These are phyloP conservation scores for Neonectria punicea DNA, from an alignment of 2,329 filamentous ascomycete species.

Conservation along the genomic window DNA sequence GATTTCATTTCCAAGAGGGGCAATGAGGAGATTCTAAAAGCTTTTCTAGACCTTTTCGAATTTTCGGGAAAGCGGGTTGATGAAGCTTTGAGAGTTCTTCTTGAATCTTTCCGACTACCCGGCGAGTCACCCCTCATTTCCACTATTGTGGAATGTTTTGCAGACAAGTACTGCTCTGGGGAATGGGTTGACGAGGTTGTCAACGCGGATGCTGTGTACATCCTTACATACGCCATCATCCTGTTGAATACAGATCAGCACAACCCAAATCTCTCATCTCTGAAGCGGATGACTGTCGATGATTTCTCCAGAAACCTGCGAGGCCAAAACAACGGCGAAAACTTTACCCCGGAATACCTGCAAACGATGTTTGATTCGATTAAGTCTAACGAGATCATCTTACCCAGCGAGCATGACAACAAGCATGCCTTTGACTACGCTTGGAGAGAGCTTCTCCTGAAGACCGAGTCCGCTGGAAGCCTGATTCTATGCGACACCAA, in stretches of 20 bases:
- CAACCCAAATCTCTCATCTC: conserved; percentile 84
- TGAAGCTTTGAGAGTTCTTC: conserved; percentile 85
- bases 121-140: conserved; percentile 95
- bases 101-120: conserved; percentile 92
- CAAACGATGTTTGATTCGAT: conserved; percentile 91
- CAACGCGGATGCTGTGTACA: conserved; percentile 87
- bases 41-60: conserved; percentile 88
- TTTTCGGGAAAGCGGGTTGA: conserved; percentile 89
- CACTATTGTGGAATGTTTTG: conserved; percentile 87
- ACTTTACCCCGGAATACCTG: conserved; percentile 87
- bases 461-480: conserved; percentile 79
- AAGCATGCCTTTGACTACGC: conserved; percentile 97
- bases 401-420: conserved; percentile 97
- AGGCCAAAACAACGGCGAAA: conserved; percentile 85
- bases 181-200: conserved; percentile 78
- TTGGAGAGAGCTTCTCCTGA: conserved; percentile 92
- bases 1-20: conserved; percentile 93
- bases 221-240: conserved; percentile 95
- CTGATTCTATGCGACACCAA: conserved; percentile 88
- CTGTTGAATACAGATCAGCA: conserved; percentile 98
- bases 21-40: conserved; percentile 85
- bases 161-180: conserved; percentile 82
- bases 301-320: conserved; percentile 91
- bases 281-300: conserved; percentile 84
- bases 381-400: conserved; percentile 91